Conservation (phyloP, 345 rosid genomes). For the Trapa incisa region DNA sequence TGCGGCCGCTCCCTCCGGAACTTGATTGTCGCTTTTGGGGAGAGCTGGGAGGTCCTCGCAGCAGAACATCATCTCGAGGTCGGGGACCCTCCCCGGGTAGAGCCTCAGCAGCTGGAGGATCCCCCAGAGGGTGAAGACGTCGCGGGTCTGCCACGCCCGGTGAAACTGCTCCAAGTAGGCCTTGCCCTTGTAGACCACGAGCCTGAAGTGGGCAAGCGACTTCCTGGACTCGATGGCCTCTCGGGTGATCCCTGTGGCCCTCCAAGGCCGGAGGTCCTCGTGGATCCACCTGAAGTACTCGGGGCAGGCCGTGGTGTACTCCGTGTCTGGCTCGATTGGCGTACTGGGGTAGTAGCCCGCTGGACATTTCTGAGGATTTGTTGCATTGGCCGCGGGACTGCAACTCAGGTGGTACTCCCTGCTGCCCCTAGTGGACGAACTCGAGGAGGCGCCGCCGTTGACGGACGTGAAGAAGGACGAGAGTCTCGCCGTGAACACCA, state of each 20-base stretch:
- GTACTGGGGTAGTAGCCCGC: constrained; percentile 8
- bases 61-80: constrained; percentile 26
- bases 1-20: constrained; percentile 8
- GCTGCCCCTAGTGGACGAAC: not conserved
- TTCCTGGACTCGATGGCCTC: constrained; percentile 14
- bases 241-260: constrained; percentile 16
- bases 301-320: constrained; percentile 12
- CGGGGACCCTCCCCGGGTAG: constrained; percentile 28
- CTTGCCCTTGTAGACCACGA: constrained; percentile 22
- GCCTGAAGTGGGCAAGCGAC: constrained; percentile 18
- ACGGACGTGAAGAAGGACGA: not conserved
- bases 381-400: not conserved
- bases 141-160: constrained; percentile 23
- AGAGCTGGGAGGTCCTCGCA: constrained; percentile 24
- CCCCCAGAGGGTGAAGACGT: constrained; percentile 27
- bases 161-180: constrained; percentile 21
- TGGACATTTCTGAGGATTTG: constrained; percentile 16
- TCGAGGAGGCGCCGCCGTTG: not conserved
- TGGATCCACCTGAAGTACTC: constrained; percentile 27
- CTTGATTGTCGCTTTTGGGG: constrained; percentile 9
- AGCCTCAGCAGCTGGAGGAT: constrained; percentile 24
- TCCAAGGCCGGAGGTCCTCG: constrained; percentile 29
- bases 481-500: not conserved
- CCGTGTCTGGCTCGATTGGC: not conserved
- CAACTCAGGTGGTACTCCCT: not conserved